A percentile compares a stretch with the other conserved stretches of the same genome.
These are phyloP conservation scores for Asclepias syriaca DNA, from an alignment of 257 asterid genomes.

Conservation along the genomic window DNA sequence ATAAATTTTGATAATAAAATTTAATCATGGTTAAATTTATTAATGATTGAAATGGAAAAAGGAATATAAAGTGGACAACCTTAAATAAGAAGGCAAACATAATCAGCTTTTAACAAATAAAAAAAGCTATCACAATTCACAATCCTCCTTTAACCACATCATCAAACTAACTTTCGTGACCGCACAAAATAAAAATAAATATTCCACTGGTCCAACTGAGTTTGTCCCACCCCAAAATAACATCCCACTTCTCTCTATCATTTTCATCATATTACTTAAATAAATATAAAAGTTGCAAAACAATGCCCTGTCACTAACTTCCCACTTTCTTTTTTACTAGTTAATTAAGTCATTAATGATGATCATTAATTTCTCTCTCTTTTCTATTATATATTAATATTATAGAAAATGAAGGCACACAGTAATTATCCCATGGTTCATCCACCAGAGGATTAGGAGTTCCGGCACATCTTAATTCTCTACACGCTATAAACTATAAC, in stretches of 20 bases:
- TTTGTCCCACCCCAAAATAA: neutral
- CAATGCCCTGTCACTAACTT: neutral
- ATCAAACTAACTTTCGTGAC: slow-evolving; percentile 12
- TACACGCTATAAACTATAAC: slow-evolving; percentile 65
- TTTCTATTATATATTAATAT: neutral
- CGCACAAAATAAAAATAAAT: neutral
- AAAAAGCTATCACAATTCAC: slow-evolving; percentile 1
- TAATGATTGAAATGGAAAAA: too few relatives aligned
- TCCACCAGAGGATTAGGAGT: slow-evolving; percentile 10
- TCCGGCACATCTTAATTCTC: neutral
- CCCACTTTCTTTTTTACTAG: neutral
- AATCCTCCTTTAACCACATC: neutral
- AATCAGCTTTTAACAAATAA: slow-evolving; percentile 7
- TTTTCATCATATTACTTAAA: neutral
- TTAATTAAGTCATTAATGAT: too few relatives aligned
- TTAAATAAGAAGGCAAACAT: slow-evolving; percentile 5
- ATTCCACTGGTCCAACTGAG: slow-evolving; percentile 4
- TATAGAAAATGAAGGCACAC: slow-evolving; percentile 3
- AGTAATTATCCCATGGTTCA: slow-evolving; percentile 2
- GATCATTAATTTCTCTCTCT: too few relatives aligned
- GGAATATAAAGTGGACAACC: neutral
- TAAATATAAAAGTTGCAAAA: neutral
- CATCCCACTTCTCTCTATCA: neutral
- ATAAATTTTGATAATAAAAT: too few relatives aligned
- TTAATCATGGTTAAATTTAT: too few relatives aligned